Evolutionary conservation across 2,329 filamentous ascomycete species (phyloP).

Genomic region (Tympanopsis confertula): DNA sequence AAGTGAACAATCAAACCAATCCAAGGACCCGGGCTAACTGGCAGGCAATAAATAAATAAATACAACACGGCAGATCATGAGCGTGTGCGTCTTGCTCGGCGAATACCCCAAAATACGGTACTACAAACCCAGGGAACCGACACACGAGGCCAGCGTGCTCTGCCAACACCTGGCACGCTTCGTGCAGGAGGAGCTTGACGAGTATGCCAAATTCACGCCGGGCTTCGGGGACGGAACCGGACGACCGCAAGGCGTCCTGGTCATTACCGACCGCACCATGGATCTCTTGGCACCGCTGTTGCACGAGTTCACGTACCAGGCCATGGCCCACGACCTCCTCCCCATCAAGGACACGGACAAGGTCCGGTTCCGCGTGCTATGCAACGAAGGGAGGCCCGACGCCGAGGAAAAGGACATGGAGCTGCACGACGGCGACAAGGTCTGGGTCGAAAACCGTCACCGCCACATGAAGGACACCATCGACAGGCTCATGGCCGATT

Average conservation of each 20-base stretch:
- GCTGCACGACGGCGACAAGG: conserved; percentile 77
- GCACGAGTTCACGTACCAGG: conserved; percentile 97
- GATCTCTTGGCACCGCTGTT: conserved; percentile 77
- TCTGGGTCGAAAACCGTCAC: conserved; percentile 92
- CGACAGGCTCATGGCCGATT: conserved; percentile 82
- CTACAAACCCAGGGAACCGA: conserved; percentile 63
- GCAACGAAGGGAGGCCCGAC: conserved; percentile 62
- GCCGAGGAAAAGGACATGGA: conserved; percentile 83
- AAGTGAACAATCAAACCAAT: not conserved
- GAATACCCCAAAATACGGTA: conserved; percentile 91
- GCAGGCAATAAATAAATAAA: conserved; percentile 7
- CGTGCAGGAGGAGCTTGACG: conserved; percentile 81
- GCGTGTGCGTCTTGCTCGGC: conserved; percentile 80
- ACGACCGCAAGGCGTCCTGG: conserved; percentile 68
- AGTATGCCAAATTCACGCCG: conserved; percentile 72
- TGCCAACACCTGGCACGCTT: conserved; percentile 82
- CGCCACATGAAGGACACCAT: conserved; percentile 97
- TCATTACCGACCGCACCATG: conserved; percentile 88
- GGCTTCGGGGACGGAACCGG: conserved; percentile 73
- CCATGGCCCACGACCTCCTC: conserved; percentile 90
- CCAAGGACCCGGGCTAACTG: conserved; percentile 4
- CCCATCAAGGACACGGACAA: conserved; percentile 83
- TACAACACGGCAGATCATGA: conserved; percentile 49
- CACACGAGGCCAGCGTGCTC: conserved; percentile 78
- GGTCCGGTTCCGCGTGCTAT: conserved; percentile 67